Percentiles rank a stretch among this genome's conserved stretches.
phyloP scores from a whole-genome alignment of 345 rosid genomes.

The Euphorbia lathyris region DNA sequence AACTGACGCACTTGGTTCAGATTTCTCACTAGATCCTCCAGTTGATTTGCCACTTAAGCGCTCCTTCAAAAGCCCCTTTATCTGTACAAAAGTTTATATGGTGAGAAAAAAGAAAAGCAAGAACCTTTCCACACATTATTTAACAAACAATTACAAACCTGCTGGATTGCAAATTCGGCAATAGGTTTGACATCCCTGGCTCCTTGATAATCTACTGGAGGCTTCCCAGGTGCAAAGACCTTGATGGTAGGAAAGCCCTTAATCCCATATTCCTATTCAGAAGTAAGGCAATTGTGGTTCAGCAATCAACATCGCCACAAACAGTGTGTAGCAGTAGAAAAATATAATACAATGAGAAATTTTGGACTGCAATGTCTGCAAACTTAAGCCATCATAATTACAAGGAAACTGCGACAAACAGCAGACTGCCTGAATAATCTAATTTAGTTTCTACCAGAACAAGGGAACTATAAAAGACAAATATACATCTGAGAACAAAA shows the following conservation, averaged over 20 bases:
- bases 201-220: constrained; percentile 90
- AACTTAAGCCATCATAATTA: not conserved
- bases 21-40: constrained; percentile 81
- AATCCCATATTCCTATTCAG: constrained; percentile 79
- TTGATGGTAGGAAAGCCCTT: constrained; percentile 91
- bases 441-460: not conserved
- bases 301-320: constrained; percentile 1
- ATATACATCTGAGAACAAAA: not conserved
- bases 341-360: not conserved
- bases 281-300: constrained; percentile 9
- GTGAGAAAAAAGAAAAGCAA: constrained; percentile 5
- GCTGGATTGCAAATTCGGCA: constrained; percentile 59
- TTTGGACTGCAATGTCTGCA: not conserved
- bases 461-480: not conserved
- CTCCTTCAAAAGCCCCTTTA: constrained; percentile 72
- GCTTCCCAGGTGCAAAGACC: constrained; percentile 81
- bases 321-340: not conserved
- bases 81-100: constrained; percentile 35
- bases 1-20: constrained; percentile 62
- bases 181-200: constrained; percentile 87
- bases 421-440: not conserved
- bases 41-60: constrained; percentile 75
- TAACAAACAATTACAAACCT: constrained; percentile 46
- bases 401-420: not conserved
- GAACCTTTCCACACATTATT: not conserved